A percentile compares a stretch with the other conserved stretches of the same genome.
Conservation (phyloP, 1,139 yeast genomes). For the Magnusiomyces magnusii region DNA sequence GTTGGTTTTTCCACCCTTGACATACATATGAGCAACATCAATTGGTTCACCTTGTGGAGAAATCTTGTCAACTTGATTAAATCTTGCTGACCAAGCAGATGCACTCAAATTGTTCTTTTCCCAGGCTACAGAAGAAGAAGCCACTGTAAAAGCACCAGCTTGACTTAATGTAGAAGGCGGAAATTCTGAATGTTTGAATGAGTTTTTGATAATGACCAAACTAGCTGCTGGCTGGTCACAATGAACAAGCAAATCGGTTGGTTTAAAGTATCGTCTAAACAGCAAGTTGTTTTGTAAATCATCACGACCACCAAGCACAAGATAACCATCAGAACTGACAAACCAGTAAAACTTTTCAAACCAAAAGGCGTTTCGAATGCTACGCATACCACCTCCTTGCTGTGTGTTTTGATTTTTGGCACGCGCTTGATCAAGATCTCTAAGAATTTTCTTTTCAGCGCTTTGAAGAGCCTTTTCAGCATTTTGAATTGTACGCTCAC, state of each 20-base stretch:
- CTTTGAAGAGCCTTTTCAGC: slow-evolving; percentile 74
- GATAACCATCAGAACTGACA: slow-evolving; percentile 76
- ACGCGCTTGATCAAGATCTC: slow-evolving; percentile 60
- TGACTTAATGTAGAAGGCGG: slow-evolving; percentile 87
- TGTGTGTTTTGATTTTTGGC: slow-evolving; percentile 50
- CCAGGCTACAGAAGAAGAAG: slow-evolving; percentile 84
- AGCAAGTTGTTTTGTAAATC: slow-evolving; percentile 76
- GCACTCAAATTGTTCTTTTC: slow-evolving; percentile 70
- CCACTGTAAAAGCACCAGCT: slow-evolving; percentile 76
- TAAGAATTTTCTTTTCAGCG: slow-evolving; percentile 71
- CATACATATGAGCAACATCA: slow-evolving; percentile 55
- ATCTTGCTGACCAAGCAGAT: slow-evolving; percentile 69
- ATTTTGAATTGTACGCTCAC: slow-evolving; percentile 70
- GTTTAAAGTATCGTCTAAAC: slow-evolving; percentile 64
- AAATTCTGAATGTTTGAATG: slow-evolving; percentile 38
- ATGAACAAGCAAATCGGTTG: slow-evolving; percentile 63
- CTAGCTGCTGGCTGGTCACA: slow-evolving; percentile 71
- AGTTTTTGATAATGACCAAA: slow-evolving; percentile 75
- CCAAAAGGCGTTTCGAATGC: slow-evolving; percentile 69
- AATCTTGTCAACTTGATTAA: slow-evolving; percentile 57
- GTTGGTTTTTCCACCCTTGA: slow-evolving; percentile 48
- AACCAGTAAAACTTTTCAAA: slow-evolving; percentile 96
- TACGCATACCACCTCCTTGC: slow-evolving; percentile 41
- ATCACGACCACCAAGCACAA: slow-evolving; percentile 84
- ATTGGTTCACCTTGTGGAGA: slow-evolving; percentile 48